Base-by-base conservation (phyloP, 1,284 basidiomycete genomes). In the Pseudozyma pruni region DNA sequence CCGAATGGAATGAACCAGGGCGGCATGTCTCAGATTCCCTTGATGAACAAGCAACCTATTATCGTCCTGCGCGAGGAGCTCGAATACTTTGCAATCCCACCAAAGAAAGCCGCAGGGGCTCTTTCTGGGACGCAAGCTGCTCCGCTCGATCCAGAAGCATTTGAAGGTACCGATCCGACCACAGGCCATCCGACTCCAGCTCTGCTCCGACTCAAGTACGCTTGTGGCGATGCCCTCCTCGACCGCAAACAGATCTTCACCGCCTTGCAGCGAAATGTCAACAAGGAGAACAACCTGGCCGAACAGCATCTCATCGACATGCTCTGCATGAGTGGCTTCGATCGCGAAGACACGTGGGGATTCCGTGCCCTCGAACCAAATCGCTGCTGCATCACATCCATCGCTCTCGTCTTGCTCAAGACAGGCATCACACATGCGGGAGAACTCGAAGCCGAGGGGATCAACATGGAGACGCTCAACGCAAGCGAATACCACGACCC, bases 291-390 rank as follows among this genome's bases (percentile, higher is more conserved):
- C 83, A 98, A 99, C 83, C 86, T 97, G 71, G 95, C 95, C 16
- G 95, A 99, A 84, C 95, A 98, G 85, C 95, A 98, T 85, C 86
- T 99, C 72, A 99, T 99, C 84, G 96, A 98, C 85, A 99, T 99
- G 95, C 87, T 99, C 53, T 98, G 96, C 85, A 97, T 98, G 93
- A 95, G 94, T 83, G 95, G 95, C 19, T 99, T 99, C 83, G 89
- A 94, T 82, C 90, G 94, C 29, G 90, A 95, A 25, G 96, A 99
- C 84, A 89, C 90, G 80, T 99, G 95, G 95, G 95, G 96, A 14
- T 98, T 92, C 86, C 89, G 95, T 45, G 92, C 95, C 0, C 86
- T 96, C 77, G 95, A 99, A 83, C 96, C 95, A 1, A 90, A 90
- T 39, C 89, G 95, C 54, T 98, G 94, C 80, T 96, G 94, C 83